A percentile compares a stretch with the other conserved stretches of the same genome.
Conservation (phyloP, 2,329 filamentous ascomycete genomes). For the Colletotrichum agaves region DNA sequence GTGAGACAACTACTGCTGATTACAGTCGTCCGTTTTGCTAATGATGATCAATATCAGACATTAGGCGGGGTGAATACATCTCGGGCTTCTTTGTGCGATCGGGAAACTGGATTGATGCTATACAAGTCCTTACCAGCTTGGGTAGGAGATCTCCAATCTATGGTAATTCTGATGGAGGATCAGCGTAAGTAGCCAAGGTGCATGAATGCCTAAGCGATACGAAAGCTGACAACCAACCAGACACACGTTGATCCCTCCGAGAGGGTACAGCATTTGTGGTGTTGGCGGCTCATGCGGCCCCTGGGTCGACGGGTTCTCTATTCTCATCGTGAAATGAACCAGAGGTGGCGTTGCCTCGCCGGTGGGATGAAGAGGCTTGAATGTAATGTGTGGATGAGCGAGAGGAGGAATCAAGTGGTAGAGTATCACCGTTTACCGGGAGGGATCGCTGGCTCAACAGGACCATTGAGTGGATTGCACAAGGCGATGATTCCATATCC, state of each 20-base stretch:
- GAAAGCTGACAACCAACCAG: slow-evolving; percentile 56
- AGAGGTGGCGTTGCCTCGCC: background rate
- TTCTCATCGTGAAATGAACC: slow-evolving; percentile 66
- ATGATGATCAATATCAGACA: slow-evolving; percentile 64
- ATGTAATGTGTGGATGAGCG: background rate
- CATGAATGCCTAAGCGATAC: too few species aligned
- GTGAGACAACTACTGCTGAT: slow-evolving; percentile 58
- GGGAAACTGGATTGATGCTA: slow-evolving; percentile 85
- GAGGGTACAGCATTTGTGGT: slow-evolving; percentile 89
- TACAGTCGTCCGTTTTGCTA: background rate
- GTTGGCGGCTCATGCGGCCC: slow-evolving; percentile 82
- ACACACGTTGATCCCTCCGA: slow-evolving; percentile 87
- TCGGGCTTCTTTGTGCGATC: slow-evolving; percentile 86
- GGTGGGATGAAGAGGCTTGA: background rate
- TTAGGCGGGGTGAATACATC: slow-evolving; percentile 85
- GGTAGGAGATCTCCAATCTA: slow-evolving; percentile 88
- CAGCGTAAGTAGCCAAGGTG: slow-evolving; percentile 74
- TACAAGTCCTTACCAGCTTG: slow-evolving; percentile 89
- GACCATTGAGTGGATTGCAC: background rate
- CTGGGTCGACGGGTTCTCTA: slow-evolving; percentile 87
- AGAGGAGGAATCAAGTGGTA: background rate
- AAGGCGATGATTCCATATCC: slow-evolving; percentile 15
- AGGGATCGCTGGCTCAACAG: background rate
- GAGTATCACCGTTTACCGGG: background rate
- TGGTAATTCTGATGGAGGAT: slow-evolving; percentile 83